Evolutionary conservation across 371 early-diverging fungal genomes (phyloP).

Genomic region (Actinomortierella wolfii): DNA sequence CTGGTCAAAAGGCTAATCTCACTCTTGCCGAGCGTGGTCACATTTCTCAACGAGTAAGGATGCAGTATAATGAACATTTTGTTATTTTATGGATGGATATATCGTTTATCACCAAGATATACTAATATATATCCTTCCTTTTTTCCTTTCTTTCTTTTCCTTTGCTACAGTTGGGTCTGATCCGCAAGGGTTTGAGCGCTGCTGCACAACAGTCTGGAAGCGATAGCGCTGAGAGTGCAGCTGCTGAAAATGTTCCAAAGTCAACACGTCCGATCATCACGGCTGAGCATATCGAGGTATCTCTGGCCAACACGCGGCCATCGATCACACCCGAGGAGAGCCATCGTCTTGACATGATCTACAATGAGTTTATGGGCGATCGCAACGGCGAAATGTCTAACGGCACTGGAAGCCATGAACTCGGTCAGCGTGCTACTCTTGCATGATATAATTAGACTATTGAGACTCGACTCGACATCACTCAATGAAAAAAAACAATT

Average conservation of each 20-base stretch:
- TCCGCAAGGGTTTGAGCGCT: conserved; percentile 51
- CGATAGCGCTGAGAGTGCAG: not conserved
- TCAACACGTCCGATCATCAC: conserved; percentile 51
- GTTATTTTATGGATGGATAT: not conserved
- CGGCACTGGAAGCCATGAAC: conserved; percentile 69
- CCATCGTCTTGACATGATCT: conserved; percentile 59
- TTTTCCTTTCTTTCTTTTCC: not conserved
- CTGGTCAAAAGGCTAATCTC: conserved; percentile 48
- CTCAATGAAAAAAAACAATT: too few species aligned
- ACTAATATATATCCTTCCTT: too few species aligned
- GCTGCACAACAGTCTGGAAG: conserved; percentile 17
- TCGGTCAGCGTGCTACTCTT: conserved; percentile 68
- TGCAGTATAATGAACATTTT: conserved; percentile 2
- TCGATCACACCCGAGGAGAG: conserved; percentile 71
- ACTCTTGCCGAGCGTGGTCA: conserved; percentile 67
- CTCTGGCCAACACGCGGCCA: conserved; percentile 62
- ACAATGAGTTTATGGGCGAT: conserved; percentile 71
- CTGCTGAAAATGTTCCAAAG: conserved; percentile 14
- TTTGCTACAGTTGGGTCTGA: conserved; percentile 51
- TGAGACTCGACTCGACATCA: too few species aligned
- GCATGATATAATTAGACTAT: conserved; percentile 43
- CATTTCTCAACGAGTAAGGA: conserved; percentile 63
- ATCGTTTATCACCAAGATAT: too few species aligned
- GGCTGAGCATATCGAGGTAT: conserved; percentile 57
- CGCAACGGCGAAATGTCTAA: conserved; percentile 70